Conservation (phyloP, 2,329 filamentous ascomycete species). For the Nemania sp. region DNA sequence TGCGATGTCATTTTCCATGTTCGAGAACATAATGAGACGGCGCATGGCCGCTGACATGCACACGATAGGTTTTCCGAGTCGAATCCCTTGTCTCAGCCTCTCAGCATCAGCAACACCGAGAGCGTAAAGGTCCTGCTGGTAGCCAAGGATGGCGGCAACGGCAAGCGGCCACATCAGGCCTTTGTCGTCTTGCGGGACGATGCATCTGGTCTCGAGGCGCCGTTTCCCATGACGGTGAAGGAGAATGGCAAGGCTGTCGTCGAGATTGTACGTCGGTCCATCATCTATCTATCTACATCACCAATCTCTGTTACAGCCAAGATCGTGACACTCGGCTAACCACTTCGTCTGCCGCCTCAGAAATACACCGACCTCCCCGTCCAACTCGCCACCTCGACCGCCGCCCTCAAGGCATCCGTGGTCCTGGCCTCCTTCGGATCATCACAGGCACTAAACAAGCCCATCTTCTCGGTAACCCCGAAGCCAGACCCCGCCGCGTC, state of each 20-base stretch:
- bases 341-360: conserved; percentile 50
- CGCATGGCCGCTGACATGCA: conserved; percentile 1
- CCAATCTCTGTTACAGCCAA: background rate
- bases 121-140: conserved; percentile 83
- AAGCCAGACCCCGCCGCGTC: conserved; percentile 65
- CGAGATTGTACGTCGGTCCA: conserved; percentile 71
- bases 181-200: conserved; percentile 83
- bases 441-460: conserved; percentile 66
- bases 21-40: too few relatives aligned
- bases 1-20: too few relatives aligned
- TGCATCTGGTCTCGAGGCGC: conserved; percentile 78
- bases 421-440: conserved; percentile 86
- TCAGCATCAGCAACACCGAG: conserved; percentile 70
- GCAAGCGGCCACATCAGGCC: conserved; percentile 89
- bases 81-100: conserved; percentile 63
- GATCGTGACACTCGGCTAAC: conserved; percentile 1
- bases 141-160: conserved; percentile 75
- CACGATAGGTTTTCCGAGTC: conserved; percentile 60
- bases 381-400: conserved; percentile 72
- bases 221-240: conserved; percentile 82
- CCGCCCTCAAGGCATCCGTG: conserved; percentile 77
- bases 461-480: conserved; percentile 75
- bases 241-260: conserved; percentile 85
- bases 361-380: conserved; percentile 85
- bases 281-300: background rate